phyloP scores from a whole-genome alignment of 73 alveolate genomes.

The Uronychia binucleata region DNA sequence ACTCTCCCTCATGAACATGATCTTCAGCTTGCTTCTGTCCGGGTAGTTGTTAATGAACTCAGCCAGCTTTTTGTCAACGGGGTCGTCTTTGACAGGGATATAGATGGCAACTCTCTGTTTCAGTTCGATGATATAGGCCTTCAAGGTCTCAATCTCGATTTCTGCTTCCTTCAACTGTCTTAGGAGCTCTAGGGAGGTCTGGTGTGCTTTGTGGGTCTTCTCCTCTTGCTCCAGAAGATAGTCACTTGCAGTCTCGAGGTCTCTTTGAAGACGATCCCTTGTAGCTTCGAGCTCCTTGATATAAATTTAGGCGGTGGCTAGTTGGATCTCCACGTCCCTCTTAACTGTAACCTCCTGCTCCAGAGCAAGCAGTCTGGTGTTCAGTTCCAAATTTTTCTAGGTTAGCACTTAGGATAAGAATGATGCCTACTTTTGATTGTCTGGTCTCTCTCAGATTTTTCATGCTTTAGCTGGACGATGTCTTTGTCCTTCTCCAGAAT shows the following conservation, averaged over 20 bases:
- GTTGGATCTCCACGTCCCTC: conserved; percentile 13
- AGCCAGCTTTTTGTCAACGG: conserved; percentile 53
- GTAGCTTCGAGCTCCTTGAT: conserved; percentile 18
- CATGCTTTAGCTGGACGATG: conserved; percentile 11
- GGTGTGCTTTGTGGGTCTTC: conserved; percentile 27
- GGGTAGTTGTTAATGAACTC: conserved; percentile 61
- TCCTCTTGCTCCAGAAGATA: conserved; percentile 37
- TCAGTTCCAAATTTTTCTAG: conserved; percentile 3
- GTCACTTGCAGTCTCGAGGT: conserved; percentile 29
- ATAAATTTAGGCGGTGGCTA: background rate
- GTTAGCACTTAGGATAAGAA: background rate
- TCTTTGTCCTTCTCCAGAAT: conserved; percentile 19
- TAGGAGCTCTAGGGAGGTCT: conserved; percentile 25
- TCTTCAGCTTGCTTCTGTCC: conserved; percentile 54
- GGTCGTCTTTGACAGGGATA: conserved; percentile 72
- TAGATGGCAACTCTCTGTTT: conserved; percentile 56
- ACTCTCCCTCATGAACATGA: conserved; percentile 74
- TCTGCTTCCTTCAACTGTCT: conserved; percentile 40
- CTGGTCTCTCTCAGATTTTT: conserved; percentile 27
- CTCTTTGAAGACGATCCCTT: background rate
- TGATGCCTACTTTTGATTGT: conserved; percentile 2
- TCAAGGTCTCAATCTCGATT: conserved; percentile 48
- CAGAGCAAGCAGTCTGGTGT: background rate
- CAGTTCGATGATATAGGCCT: conserved; percentile 53
- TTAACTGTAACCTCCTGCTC: conserved; percentile 21